A percentile compares a stretch with the other conserved stretches of the same genome.
Evolutionary conservation across 2,329 filamentous ascomycete genomes (phyloP).

Genomic region (Aureobasidium sp.): DNA sequence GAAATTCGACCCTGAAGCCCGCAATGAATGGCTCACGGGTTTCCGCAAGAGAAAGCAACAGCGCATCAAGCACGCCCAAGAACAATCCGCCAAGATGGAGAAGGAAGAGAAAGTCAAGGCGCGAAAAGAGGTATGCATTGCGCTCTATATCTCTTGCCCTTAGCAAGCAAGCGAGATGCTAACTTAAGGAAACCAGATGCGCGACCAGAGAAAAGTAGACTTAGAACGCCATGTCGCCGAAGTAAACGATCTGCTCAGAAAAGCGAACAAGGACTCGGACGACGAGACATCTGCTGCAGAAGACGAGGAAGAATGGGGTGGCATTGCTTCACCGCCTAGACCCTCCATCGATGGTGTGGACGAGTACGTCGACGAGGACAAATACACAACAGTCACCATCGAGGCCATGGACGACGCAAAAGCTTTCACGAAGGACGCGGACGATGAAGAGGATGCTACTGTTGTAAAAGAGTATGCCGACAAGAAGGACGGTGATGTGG

Average conservation of each 20-base stretch:
- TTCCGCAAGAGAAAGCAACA: slow-evolving; percentile 94
- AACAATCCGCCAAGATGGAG: slow-evolving; percentile 67
- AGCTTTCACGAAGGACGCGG: slow-evolving; percentile 6
- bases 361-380: slow-evolving; percentile 94
- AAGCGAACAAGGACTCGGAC: slow-evolving; percentile 32
- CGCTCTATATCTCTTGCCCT: no score
- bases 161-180: background rate
- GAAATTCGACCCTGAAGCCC: slow-evolving; percentile 69
- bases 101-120: slow-evolving; percentile 66
- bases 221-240: slow-evolving; percentile 73
- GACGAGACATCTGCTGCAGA: slow-evolving; percentile 20
- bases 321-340: slow-evolving; percentile 38
- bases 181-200: slow-evolving; percentile 47
- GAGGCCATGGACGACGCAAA: slow-evolving; percentile 71
- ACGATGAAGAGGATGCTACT: slow-evolving; percentile 4
- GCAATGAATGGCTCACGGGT: slow-evolving; percentile 83
- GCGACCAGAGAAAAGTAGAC: slow-evolving; percentile 73
- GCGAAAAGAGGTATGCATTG: slow-evolving; percentile 62
- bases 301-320: slow-evolving; percentile 14
- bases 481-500: background rate
- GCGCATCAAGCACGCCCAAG: slow-evolving; percentile 75
- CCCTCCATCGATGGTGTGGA: slow-evolving; percentile 42
- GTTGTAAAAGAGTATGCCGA: slow-evolving; percentile 3
- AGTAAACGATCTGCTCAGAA: slow-evolving; percentile 61
- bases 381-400: slow-evolving; percentile 89